Evolutionary conservation across 495 filamentous ascomycete species (phyloP), one percentile per base, ranked within the genome.

Genomic region (Aspergillus mulundensis): DNA sequence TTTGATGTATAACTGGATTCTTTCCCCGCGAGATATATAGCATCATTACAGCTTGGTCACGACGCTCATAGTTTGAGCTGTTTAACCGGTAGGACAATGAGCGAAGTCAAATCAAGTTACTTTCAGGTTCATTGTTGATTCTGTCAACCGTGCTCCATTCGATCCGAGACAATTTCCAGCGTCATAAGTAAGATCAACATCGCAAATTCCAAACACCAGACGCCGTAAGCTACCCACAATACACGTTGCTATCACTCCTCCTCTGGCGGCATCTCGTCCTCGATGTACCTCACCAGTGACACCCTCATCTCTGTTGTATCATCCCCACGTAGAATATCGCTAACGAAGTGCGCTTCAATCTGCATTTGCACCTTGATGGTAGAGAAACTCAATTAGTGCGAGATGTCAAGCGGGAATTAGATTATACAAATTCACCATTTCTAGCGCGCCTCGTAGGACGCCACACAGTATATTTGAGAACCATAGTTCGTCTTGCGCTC

Each of bases 291-390:
- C 59, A 97, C 83, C 58, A 98, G 76, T 28, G 89, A 88, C 66
- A 98, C 86, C 65, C 94, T 82, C 90, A 98, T 96, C 80, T 98
- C 94, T 1, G 94, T 97, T 18, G 87, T 90, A 69, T 98, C 94
- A 63, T 97, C 91, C 1, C 94, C 94, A 42, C 91, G 86, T 41
- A 98, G 75, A 53, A 96, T 83, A 68, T 98, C 94, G 72, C 91
- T 97, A 65, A 96, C 87, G 69, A 97, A 98, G 66, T 96, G 91
- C 30, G 90, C 91, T 68, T 98, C 94, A 19, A 97, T 89, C 76
- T 98, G 94, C 91, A 97, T 95, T 80, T 97, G 94, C 32, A 98
- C 87, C 87, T 90, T 56, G 11, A 50, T 3, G n/a, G 5, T 23
- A 48, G n/a, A 28, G 4, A 38, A 56, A 14, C 32, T 36, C 12